A percentile compares a stretch with the other conserved stretches of the same genome.
phyloP scores from a whole-genome alignment of 169 alveolate genomes.

The Plasmodium fragile region DNA sequence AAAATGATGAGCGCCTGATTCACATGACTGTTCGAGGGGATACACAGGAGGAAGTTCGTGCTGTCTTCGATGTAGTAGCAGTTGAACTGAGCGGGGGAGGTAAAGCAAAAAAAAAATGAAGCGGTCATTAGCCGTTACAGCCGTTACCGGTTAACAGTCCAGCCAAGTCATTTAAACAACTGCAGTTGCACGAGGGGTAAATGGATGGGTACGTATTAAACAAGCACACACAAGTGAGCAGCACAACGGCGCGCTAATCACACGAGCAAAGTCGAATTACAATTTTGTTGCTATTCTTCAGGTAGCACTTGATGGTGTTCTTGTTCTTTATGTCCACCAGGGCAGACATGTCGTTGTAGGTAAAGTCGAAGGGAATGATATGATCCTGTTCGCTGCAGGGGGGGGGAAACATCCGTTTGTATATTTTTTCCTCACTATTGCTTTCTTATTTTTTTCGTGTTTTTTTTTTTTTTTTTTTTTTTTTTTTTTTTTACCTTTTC shows the following conservation, averaged over 20 bases:
- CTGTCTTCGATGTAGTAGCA: constrained; percentile 71
- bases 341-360: constrained; percentile 23
- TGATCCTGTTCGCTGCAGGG: constrained; percentile 9
- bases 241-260: background rate
- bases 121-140: background rate
- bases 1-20: constrained; percentile 56
- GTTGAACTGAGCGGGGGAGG: constrained; percentile 38
- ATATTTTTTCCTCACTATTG: background rate
- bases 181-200: background rate
- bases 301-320: constrained; percentile 72
- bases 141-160: background rate
- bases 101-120: background rate
- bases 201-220: background rate
- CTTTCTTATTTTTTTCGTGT: background rate
- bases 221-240: background rate
- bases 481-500: constrained; percentile 21
- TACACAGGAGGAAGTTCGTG: constrained; percentile 42
- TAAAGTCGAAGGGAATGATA: constrained; percentile 40
- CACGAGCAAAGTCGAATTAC: constrained; percentile 6
- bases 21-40: constrained; percentile 64
- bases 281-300: constrained; percentile 66
- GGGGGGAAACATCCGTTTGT: background rate
- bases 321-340: constrained; percentile 68
- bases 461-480: background rate
- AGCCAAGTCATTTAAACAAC: too few relatives aligned